These are phyloP conservation scores for Cladosporium oxysporum DNA, from an alignment of 2,329 filamentous ascomycete species.

Conservation along the genomic window DNA sequence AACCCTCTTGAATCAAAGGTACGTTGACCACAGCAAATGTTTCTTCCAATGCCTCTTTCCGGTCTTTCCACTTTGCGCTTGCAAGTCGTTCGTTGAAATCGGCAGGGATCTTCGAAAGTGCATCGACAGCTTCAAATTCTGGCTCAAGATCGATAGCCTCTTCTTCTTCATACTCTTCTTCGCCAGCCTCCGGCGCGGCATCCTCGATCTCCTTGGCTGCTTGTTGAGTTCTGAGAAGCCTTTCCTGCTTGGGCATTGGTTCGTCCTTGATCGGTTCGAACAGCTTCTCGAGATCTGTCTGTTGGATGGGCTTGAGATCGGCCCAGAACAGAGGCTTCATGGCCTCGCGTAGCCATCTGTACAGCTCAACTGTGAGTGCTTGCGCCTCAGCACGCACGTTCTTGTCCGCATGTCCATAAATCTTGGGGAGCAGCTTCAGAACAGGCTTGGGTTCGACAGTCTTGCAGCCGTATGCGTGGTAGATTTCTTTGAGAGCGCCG, in stretches of 20 bases:
- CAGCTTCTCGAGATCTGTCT: conserved; percentile 87
- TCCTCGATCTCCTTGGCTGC: conserved; percentile 74
- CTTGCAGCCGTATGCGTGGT: conserved; percentile 93
- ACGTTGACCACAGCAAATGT: conserved; percentile 76
- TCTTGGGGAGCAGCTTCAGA: conserved; percentile 83
- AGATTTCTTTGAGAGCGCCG: conserved; percentile 76
- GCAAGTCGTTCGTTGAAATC: conserved; percentile 80
- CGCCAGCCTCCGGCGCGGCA: conserved; percentile 55
- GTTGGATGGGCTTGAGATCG: conserved; percentile 92
- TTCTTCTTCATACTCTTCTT: conserved; percentile 59
- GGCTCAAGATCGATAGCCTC: conserved; percentile 69
- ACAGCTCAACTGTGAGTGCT: conserved; percentile 87
- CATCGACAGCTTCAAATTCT: conserved; percentile 78
- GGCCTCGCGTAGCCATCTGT: conserved; percentile 93
- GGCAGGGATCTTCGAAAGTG: conserved; percentile 76
- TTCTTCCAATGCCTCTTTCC: conserved; percentile 89
- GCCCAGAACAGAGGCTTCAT: conserved; percentile 99
- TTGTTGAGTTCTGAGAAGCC: conserved; percentile 85
- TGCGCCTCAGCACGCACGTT: conserved; percentile 95
- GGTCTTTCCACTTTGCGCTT: conserved; percentile 97
- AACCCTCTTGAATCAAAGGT: conserved; percentile 86
- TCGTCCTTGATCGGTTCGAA: conserved; percentile 94
- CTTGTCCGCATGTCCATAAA: conserved; percentile 95
- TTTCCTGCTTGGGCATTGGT: conserved; percentile 82
- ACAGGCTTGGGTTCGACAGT: conserved; percentile 89